Evolutionary conservation across 768 basidiomycete genomes (phyloP).

Genomic region (Atractiella rhizophila): DNA sequence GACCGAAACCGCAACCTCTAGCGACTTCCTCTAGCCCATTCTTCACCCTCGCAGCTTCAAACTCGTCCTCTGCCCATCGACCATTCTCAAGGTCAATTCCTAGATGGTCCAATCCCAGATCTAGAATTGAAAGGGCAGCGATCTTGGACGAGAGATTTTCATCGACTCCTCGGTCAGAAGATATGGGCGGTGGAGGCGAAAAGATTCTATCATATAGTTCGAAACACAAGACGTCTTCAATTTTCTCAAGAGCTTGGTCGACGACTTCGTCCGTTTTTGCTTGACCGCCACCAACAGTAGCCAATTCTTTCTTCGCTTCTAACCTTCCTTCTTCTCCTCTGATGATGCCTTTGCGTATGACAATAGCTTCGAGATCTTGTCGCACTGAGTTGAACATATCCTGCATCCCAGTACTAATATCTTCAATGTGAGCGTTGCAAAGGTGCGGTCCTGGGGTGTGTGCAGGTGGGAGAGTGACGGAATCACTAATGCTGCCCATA

Average conservation of each 20-base stretch:
- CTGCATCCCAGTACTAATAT: conserved; percentile 17
- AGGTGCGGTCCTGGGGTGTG: no score
- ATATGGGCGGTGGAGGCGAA: conserved; percentile 40
- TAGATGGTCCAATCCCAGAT: conserved; percentile 63
- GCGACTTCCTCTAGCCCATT: conserved; percentile 38
- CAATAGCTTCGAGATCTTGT: conserved; percentile 27
- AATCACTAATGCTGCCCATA: no score
- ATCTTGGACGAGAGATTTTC: conserved; percentile 68
- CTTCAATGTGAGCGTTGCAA: no score
- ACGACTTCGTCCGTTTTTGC: conserved; percentile 26
- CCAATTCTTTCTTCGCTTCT: conserved; percentile 18
- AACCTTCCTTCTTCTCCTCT: conserved; percentile 18
- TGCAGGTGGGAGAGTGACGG: no score
- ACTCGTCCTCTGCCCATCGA: no score
- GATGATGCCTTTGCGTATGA: conserved; percentile 24
- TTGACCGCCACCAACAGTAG: no score
- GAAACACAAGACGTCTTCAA: conserved; percentile 45
- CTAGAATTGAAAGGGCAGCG: conserved; percentile 72
- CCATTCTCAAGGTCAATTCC: conserved; percentile 60
- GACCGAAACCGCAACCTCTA: conserved; percentile 50
- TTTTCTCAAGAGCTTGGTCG: conserved; percentile 38
- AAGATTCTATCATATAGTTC: conserved; percentile 78
- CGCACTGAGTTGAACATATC: conserved; percentile 11
- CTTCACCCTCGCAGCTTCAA: no score
- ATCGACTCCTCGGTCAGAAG: conserved; percentile 65